Evolutionary conservation across 768 basidiomycete species (phyloP).

Genomic region (Amanita molliuscula): DNA sequence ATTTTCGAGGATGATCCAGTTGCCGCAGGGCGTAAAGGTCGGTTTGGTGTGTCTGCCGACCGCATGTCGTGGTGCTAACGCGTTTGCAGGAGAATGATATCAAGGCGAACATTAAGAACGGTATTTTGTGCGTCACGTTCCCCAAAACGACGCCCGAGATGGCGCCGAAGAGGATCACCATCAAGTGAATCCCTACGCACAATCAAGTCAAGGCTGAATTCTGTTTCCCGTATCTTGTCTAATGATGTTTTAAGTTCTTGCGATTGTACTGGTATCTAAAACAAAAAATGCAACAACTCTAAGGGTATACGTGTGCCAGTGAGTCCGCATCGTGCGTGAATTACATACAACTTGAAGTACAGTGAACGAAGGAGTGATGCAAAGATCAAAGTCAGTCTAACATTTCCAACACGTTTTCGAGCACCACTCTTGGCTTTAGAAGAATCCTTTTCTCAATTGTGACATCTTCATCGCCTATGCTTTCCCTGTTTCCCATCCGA

Average conservation of each 20-base stretch:
- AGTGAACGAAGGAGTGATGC: too few species aligned
- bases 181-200: background rate
- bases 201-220: too few species aligned
- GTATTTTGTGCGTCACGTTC: slow-evolving; percentile 7
- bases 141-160: slow-evolving; percentile 5
- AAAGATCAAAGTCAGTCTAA: slow-evolving; percentile 15
- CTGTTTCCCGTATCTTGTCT: background rate
- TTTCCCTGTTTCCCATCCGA: slow-evolving; percentile 22
- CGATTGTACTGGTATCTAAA: background rate
- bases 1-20: slow-evolving; percentile 33
- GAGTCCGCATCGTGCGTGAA: too few species aligned
- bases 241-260: background rate
- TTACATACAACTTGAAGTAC: too few species aligned
- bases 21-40: slow-evolving; percentile 46
- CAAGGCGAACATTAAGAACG: slow-evolving; percentile 2
- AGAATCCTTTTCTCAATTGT: slow-evolving; percentile 47
- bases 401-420: slow-evolving; percentile 55
- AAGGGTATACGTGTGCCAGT: too few species aligned
- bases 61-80: background rate
- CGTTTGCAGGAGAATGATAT: slow-evolving; percentile 4
- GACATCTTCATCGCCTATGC: slow-evolving; percentile 22
- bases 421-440: slow-evolving; percentile 64
- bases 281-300: background rate
- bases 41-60: slow-evolving; percentile 10
- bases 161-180: slow-evolving; percentile 3